These are phyloP conservation scores for Ogataea wickerhamii DNA, from an alignment of 805 yeast genomes.

Conservation along the genomic window DNA sequence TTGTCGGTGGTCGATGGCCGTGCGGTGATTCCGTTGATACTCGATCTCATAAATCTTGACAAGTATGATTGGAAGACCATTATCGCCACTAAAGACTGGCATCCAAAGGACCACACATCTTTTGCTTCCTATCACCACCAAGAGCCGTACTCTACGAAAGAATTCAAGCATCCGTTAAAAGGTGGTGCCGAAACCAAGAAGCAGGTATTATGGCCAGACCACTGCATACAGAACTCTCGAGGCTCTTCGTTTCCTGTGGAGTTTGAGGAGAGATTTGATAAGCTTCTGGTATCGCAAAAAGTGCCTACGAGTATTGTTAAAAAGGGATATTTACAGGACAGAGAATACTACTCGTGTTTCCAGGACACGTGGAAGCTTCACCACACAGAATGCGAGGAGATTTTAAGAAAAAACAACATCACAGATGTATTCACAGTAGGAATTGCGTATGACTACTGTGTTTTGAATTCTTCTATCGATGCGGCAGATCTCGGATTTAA, in stretches of 20 bases:
- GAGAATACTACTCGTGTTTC: slow-evolving; percentile 89
- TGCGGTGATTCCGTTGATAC: slow-evolving; percentile 49
- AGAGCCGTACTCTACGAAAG: slow-evolving; percentile 48
- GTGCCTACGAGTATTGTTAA: slow-evolving; percentile 44
- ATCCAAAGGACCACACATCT: slow-evolving; percentile 72
- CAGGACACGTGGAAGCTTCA: slow-evolving; percentile 72
- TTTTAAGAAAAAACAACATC: slow-evolving; percentile 45
- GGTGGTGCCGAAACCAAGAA: slow-evolving; percentile 29
- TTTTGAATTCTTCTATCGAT: slow-evolving; percentile 71
- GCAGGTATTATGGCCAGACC: slow-evolving; percentile 84
- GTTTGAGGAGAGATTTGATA: slow-evolving; percentile 36
- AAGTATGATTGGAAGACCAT: slow-evolving; percentile 56
- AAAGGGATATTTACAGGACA: slow-evolving; percentile 68
- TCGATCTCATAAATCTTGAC: slow-evolving; percentile 39
- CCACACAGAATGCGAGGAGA: slow-evolving; percentile 58
- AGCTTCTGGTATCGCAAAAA: slow-evolving; percentile 26
- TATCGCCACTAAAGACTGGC: slow-evolving; percentile 86
- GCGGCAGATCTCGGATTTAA: slow-evolving; percentile 58
- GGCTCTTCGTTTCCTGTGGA: slow-evolving; percentile 64
- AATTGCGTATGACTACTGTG: slow-evolving; percentile 85
- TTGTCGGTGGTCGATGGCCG: slow-evolving; percentile 70
- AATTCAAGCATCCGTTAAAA: slow-evolving; percentile 48
- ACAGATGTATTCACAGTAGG: slow-evolving; percentile 73
- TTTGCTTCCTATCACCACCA: slow-evolving; percentile 68
- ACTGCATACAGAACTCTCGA: slow-evolving; percentile 68